These are phyloP conservation scores for Heterococcus sp. DNA, from an alignment of 108 stramenopile genomes.

Conservation along the genomic window DNA sequence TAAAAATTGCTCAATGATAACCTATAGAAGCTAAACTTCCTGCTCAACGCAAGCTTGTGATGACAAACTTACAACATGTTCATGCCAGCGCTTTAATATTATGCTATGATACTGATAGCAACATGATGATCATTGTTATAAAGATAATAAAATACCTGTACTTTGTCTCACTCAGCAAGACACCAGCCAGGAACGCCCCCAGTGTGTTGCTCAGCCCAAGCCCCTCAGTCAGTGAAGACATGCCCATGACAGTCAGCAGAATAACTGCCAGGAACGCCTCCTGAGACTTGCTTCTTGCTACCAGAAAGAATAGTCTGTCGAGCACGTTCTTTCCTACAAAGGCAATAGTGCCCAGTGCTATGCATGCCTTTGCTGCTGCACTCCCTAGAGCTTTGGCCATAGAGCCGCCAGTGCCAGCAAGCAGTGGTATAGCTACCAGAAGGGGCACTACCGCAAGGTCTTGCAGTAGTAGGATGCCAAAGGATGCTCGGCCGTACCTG, in stretches of 20 bases:
- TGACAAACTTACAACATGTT: no score
- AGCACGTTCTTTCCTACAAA: slow-evolving; percentile 75
- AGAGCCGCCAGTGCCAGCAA: slow-evolving; percentile 77
- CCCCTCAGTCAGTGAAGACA: slow-evolving; percentile 90
- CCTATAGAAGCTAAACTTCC: no score
- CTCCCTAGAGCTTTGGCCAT: slow-evolving; percentile 73
- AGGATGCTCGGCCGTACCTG: slow-evolving; percentile 80
- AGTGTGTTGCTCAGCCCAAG: slow-evolving; percentile 88
- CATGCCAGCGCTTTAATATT: no score
- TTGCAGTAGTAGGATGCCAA: slow-evolving; percentile 83
- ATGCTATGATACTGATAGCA: no score
- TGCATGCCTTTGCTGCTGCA: slow-evolving; percentile 76
- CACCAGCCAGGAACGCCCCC: slow-evolving; percentile 92
- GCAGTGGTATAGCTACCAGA: slow-evolving; percentile 84
- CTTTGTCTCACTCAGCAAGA: slow-evolving; percentile 87
- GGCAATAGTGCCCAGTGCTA: slow-evolving; percentile 80
- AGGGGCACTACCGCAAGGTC: slow-evolving; percentile 92
- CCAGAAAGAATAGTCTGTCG: slow-evolving; percentile 80
- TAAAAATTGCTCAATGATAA: no score
- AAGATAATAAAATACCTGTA: slow-evolving; percentile 71
- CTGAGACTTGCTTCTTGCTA: slow-evolving; percentile 75
- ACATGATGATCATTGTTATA: no score
- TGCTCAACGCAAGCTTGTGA: no score
- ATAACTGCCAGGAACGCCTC: slow-evolving; percentile 90
- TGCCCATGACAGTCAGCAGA: slow-evolving; percentile 80